These are phyloP conservation scores for Wolfiporia cocos DNA, from an alignment of 1,284 basidiomycete species.

Conservation along the genomic window DNA sequence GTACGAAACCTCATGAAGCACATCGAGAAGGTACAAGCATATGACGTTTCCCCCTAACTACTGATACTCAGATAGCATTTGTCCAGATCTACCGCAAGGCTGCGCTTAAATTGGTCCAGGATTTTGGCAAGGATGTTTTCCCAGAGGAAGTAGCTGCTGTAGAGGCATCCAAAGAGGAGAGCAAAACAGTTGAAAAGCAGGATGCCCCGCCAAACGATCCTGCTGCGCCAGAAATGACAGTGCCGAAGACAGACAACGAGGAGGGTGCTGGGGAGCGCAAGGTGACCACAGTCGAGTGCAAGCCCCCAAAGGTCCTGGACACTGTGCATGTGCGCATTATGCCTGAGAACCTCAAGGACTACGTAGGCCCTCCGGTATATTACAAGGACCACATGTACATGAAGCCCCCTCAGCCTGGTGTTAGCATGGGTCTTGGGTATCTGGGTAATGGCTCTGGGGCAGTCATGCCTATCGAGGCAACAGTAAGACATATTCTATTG, in stretches of 20 bases:
- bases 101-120: conserved; percentile 87
- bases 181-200: conserved; percentile 33
- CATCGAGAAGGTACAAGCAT: conserved; percentile 94
- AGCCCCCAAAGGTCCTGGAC: conserved; percentile 80
- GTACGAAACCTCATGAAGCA: conserved; percentile 94
- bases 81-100: conserved; percentile 94
- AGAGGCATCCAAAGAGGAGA: conserved; percentile 20
- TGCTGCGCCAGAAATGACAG: conserved; percentile 22
- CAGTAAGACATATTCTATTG: too few relatives aligned
- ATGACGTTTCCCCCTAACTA: too few relatives aligned
- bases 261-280: conserved; percentile 33
- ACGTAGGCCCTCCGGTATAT: conserved; percentile 93
- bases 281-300: conserved; percentile 74
- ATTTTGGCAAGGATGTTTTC: conserved; percentile 85
- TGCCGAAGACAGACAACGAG: conserved; percentile 19
- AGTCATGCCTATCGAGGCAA: conserved; percentile 96
- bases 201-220: conserved; percentile 32
- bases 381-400: conserved; percentile 93
- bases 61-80: conserved; percentile 1
- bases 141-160: conserved; percentile 54
- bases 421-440: conserved; percentile 92
- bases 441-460: conserved; percentile 94
- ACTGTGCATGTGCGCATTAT: conserved; percentile 80
- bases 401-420: conserved; percentile 80
- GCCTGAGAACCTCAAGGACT: conserved; percentile 88